Evolutionary conservation across 1,284 basidiomycete species (phyloP), one percentile per base, ranked within the genome.

Genomic region (Fomes fomentarius): DNA sequence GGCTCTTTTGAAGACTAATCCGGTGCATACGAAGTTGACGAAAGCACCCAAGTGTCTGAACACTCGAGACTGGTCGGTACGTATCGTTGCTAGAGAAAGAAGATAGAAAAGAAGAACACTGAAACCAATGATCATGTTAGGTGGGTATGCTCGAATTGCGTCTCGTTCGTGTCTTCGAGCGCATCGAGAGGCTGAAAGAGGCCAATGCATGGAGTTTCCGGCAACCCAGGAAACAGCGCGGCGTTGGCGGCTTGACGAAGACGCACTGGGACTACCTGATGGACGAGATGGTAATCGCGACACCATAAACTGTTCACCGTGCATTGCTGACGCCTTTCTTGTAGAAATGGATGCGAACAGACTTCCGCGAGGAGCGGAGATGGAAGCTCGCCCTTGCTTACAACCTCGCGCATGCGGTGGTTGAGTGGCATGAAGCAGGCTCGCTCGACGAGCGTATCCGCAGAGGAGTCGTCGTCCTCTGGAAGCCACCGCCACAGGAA

Each of bases 241-340:
- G 60, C 11, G 75, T 87, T 14, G 93, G 94, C 8, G 84, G 87
- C 1, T 72, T 93, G 31, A 77, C 79, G 5, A 98, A 98, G 72
- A 84, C 90, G 0, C 95, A 98, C 65, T 96, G 94, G 93, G 97
- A 99, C 71, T 93, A 95, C 71, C 76, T 99, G 26, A 75, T 99
- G 68, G 97, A 99, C 58, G 97, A 99, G 74, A 94, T 98, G 94
- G 93, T 93, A 56, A 64, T 82, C 21, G 12, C 34, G 38, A 26
- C n/a, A 14, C 28, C 28, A 25, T 26, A 39, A 38, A 4, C 15
- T 19, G 40, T 25, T n/a, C 1, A 52, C 47, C 8, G 6, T 30
- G 30, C 47, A 28, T 21, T 22, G 22, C 57, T 54, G 54, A 56
- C 39, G 7, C 6, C 15, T 17, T 19, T 33, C 4, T 12, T 65